Evolutionary conservation across 768 basidiomycete genomes (phyloP).

Genomic region (Cyclocybe aegerita): DNA sequence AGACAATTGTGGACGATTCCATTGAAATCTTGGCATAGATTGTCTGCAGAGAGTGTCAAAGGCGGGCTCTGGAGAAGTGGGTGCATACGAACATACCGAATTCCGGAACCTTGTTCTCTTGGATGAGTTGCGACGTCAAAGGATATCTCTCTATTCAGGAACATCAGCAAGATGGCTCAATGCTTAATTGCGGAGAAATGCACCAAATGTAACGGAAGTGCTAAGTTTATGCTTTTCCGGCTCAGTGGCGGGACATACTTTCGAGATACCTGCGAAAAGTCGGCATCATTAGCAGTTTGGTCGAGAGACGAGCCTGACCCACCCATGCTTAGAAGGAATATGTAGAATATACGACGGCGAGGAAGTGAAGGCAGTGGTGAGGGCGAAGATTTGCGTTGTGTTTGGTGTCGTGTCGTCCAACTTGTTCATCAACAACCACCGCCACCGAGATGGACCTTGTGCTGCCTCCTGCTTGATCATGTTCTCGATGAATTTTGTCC

Average conservation of each 20-base stretch:
- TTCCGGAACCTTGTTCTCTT: conserved; percentile 98
- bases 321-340: conserved; percentile 21
- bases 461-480: too few relatives aligned
- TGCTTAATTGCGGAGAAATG: conserved; percentile 26
- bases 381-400: conserved; percentile 14
- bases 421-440: too few relatives aligned
- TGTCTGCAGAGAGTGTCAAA: conserved; percentile 48
- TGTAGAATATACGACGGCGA: neutral
- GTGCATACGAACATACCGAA: conserved; percentile 60
- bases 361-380: conserved; percentile 13
- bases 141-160: conserved; percentile 87
- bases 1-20: conserved; percentile 85
- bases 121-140: conserved; percentile 96
- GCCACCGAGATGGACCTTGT: too few relatives aligned
- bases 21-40: conserved; percentile 93
- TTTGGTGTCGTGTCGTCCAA: neutral
- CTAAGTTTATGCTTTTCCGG: conserved; percentile 36
- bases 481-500: too few relatives aligned
- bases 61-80: neutral
- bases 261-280: conserved; percentile 45
- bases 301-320: neutral
- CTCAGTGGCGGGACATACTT: conserved; percentile 37
- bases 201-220: conserved; percentile 97
- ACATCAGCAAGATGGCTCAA: neutral
- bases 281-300: neutral